Evolutionary conservation across 345 rosid genomes (phyloP).

Genomic region (Erysimum cheiranthoides): DNA sequence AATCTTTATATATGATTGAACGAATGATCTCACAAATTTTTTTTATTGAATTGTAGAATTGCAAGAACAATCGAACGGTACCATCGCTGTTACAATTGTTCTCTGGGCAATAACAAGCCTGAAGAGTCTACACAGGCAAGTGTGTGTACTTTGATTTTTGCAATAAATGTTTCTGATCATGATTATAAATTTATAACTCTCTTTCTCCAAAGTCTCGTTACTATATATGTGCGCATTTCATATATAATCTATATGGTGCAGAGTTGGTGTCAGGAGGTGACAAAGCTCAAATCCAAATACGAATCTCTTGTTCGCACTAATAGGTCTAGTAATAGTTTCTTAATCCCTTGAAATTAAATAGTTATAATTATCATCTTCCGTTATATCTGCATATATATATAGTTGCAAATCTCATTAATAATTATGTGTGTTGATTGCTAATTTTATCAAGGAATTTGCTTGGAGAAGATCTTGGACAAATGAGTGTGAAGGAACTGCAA

Average conservation of each 20-base stretch:
- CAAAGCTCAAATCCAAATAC: slow-evolving; percentile 74
- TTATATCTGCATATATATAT: neutral
- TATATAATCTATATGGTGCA: slow-evolving; percentile 39
- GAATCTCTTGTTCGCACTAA: slow-evolving; percentile 85
- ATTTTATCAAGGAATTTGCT: slow-evolving; percentile 67
- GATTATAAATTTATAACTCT: neutral
- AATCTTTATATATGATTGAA: slow-evolving; percentile 12
- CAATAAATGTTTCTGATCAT: neutral
- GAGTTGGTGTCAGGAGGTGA: slow-evolving; percentile 82
- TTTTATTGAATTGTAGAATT: slow-evolving; percentile 46
- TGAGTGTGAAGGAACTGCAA: slow-evolving; percentile 73
- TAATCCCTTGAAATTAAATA: neutral
- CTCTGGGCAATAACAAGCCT: slow-evolving; percentile 55
- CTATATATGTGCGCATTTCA: slow-evolving; percentile 7
- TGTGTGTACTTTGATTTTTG: neutral
- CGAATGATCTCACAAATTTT: neutral
- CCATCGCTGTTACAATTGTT: slow-evolving; percentile 65
- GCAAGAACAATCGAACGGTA: slow-evolving; percentile 74
- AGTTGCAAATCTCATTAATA: neutral
- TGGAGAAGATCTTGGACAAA: slow-evolving; percentile 85
- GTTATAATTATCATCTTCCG: neutral
- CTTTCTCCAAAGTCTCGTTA: neutral
- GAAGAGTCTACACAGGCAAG: slow-evolving; percentile 78
- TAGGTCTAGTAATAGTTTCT: slow-evolving; percentile 53
- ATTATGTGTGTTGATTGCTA: slow-evolving; percentile 29